Evolutionary conservation across 2,329 filamentous ascomycete species (phyloP).

Genomic region (Albifimbria verrucaria): DNA sequence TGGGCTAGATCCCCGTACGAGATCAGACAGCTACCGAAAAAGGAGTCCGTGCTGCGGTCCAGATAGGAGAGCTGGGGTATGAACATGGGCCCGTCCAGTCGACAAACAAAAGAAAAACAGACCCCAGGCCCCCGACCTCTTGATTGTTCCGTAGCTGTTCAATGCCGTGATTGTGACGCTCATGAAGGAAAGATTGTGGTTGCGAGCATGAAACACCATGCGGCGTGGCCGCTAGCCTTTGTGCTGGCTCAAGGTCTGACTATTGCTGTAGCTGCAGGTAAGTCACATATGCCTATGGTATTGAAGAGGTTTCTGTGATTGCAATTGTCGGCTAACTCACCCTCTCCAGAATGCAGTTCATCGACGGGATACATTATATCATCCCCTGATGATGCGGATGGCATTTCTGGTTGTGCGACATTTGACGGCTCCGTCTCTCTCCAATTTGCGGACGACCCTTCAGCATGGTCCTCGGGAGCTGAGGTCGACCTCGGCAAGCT

Average conservation of each 20-base stretch:
- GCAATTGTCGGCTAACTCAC: background rate
- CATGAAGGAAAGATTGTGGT: background rate
- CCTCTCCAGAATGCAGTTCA: background rate
- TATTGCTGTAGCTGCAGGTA: background rate
- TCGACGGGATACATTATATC: constrained; percentile 12
- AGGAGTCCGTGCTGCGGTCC: background rate
- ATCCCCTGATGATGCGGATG: constrained; percentile 13
- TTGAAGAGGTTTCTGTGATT: background rate
- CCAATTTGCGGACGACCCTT: constrained; percentile 18
- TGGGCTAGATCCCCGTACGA: background rate
- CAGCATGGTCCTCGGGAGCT: constrained; percentile 19
- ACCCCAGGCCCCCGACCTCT: background rate
- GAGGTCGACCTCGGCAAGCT: constrained; percentile 20
- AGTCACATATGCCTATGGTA: background rate
- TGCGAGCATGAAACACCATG: background rate
- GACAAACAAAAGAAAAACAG: background rate
- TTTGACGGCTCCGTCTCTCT: constrained; percentile 24
- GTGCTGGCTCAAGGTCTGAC: background rate
- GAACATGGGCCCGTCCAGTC: background rate
- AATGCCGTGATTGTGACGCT: background rate
- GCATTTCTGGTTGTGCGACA: constrained; percentile 18
- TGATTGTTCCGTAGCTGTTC: background rate
- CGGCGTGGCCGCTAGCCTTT: background rate
- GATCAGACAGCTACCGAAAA: background rate
- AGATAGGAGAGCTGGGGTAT: background rate